Evolutionary conservation across 1,139 yeast genomes (phyloP), one percentile per base, ranked within the genome.

Genomic region (Scheffersomyces insectosa): DNA sequence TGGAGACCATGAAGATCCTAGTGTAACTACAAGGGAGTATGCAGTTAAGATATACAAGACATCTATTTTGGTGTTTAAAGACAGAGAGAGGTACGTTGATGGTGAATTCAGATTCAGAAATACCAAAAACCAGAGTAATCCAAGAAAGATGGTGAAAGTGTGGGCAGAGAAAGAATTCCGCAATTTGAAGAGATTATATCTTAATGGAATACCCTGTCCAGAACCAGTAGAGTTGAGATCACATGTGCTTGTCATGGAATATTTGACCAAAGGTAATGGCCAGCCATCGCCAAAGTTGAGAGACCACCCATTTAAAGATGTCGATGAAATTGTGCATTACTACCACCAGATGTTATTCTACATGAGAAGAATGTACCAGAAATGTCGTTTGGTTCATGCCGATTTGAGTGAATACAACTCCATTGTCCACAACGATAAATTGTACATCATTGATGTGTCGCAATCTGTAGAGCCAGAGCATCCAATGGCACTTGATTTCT

Each of bases 81-180:
- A 95, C 62, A 75, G 99, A 49, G 98, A 95, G 59, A 70, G 97
- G 55, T 95, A 95, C 57, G 98, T 95, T 12, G 95, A 88, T 59
- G 99, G 99, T 33, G 99, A 95, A 65, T 93, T 81, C 62, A 74
- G 99, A 47, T 95, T 95, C 66, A 73, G 97, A 59, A 87, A 88
- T 59, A 76, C 85, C 38, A 88, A 89, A 54, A 80, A 79, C 46
- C 91, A 89, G 57, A 89, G 90, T 54, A 95, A 95, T 57, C 98
- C 99, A 6, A 77, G 99, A 56, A 91, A 91, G 61, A 93, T 95
- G 98, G 97, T 95, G 47, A 88, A 89, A 62, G 77, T 91, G 29
- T 95, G 99, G 99, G 99, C 99, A 0, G 99, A 95, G 62, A 95
- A 95, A 60, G 99, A 95, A 65, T 91, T 90, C 55, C 71, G 99